Base-by-base conservation (phyloP, 805 yeast species). In the Hanseniaspora lachancei region DNA sequence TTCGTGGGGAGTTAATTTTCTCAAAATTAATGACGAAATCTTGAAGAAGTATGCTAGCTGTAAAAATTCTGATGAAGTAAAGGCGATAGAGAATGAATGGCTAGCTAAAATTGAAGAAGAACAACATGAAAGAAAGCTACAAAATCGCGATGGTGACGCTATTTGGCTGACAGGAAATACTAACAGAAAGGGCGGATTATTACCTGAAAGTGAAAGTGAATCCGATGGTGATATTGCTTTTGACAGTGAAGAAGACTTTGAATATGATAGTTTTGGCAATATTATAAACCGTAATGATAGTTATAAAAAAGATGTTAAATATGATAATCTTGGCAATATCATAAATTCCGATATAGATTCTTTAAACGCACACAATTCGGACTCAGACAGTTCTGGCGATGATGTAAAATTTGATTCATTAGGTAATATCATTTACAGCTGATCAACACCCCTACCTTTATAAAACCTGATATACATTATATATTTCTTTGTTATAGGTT, bases 1-100 rank as follows among this genome's bases (percentile, higher is more conserved):
- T 64, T 82, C 95, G 1, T 93, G 97, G 96, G 98, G 98, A 2
- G 77, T 79, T n/a, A 82, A 86, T 0, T 93, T 93, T 62, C 69
- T 93, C 62, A 81, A 84, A 54, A 79, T 93, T 55, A 93, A 93
- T 66, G 77, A 78, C 60, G 96, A 88, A 59, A 70, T 93, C 12
- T 62, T 93, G 16, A 84, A 80, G 50, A 67, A 83, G 7, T 93
- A 93, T 63, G 83, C 82, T 54, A 66, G 76, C 42, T 91, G 97
- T 68, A 80, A 91, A 0, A 96, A 91, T 63, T 76, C 85, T 1
- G 88, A 77, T 1, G 82, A 89, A 6, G 80, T 93, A 0, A 72
- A 75, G 49, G 68, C 64, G 42, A 96, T 89, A 0, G 91, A 93
- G 68, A 79, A 80, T 13, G 78, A 70, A 32, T 91, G 93, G 84